Evolutionary conservation across 768 basidiomycete species (phyloP).

Genomic region (Russula lepida): DNA sequence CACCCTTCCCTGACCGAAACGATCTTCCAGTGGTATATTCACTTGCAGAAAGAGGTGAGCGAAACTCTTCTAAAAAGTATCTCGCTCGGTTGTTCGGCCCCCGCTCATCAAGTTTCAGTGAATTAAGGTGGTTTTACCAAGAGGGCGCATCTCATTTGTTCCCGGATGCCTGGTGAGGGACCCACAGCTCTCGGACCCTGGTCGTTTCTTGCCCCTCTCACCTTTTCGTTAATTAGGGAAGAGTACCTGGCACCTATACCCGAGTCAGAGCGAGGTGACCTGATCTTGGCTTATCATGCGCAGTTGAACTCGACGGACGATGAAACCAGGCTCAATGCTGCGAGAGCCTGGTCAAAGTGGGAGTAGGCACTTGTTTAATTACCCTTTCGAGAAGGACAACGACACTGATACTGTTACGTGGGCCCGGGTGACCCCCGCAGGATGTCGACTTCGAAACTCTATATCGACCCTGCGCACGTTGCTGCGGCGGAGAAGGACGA

Average conservation of each 20-base stretch:
- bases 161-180: slow-evolving; percentile 72
- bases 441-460: slow-evolving; percentile 75
- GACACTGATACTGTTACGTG: neutral
- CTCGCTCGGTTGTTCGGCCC: neutral
- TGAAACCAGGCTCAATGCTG: slow-evolving; percentile 53
- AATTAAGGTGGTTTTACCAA: slow-evolving; percentile 91
- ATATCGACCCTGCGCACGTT: slow-evolving; percentile 59
- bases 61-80: neutral
- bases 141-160: slow-evolving; percentile 74
- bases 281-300: slow-evolving; percentile 77
- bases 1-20: neutral
- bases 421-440: slow-evolving; percentile 33
- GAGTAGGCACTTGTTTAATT: slow-evolving; percentile 50
- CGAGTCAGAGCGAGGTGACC: slow-evolving; percentile 65
- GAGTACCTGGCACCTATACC: slow-evolving; percentile 78
- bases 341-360: slow-evolving; percentile 85
- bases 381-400: neutral
- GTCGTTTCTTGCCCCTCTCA: neutral
- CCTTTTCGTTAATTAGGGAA: slow-evolving; percentile 46
- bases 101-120: slow-evolving; percentile 32
- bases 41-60: slow-evolving; percentile 67
- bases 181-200: neutral
- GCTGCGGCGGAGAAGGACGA: slow-evolving; percentile 61
- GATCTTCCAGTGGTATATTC: slow-evolving; percentile 66
- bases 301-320: slow-evolving; percentile 70